Evolutionary conservation across 441 rosid genomes (phyloP).

Genomic region (Melastoma candidum): DNA sequence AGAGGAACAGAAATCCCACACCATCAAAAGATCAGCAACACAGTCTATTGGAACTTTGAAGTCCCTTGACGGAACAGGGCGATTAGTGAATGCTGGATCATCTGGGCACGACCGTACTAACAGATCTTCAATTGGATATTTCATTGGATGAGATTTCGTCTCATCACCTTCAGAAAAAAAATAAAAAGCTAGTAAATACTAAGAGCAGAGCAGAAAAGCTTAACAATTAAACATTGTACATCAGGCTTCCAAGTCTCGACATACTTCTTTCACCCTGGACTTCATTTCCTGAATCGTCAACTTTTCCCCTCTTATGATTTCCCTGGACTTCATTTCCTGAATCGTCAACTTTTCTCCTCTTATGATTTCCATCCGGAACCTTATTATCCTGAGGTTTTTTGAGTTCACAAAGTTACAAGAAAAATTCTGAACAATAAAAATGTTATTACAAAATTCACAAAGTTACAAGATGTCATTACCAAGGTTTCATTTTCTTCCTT

Average conservation of each 20-base stretch:
- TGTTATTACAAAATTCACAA: constrained; percentile 8
- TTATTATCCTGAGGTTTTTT: constrained; percentile 40
- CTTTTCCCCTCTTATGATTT: constrained; percentile 39
- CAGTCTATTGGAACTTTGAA: constrained; percentile 68
- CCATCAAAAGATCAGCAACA: constrained; percentile 83
- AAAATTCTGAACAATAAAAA: constrained; percentile 10
- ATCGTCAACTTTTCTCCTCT: constrained; percentile 35
- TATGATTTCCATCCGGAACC: constrained; percentile 34
- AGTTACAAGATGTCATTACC: constrained; percentile 16
- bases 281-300: constrained; percentile 21
- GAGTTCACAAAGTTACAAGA: constrained; percentile 10
- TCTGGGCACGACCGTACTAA: constrained; percentile 61
- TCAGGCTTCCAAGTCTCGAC: constrained; percentile 7
- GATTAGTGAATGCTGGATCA: constrained; percentile 59
- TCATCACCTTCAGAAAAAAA: constrained; percentile 40
- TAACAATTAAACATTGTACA: not conserved
- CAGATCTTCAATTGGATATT: constrained; percentile 88
- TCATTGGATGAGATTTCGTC: constrained; percentile 36
- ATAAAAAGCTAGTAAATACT: constrained; percentile 11
- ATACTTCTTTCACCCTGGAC: constrained; percentile 27
- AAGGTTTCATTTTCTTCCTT: constrained; percentile 22
- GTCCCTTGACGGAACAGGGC: constrained; percentile 74
- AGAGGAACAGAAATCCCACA: constrained; percentile 94
- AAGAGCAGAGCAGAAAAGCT: constrained; percentile 3
- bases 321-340: constrained; percentile 16